Conservation (phyloP, 805 yeast genomes). For the Metschnikowia cerradonensis region DNA sequence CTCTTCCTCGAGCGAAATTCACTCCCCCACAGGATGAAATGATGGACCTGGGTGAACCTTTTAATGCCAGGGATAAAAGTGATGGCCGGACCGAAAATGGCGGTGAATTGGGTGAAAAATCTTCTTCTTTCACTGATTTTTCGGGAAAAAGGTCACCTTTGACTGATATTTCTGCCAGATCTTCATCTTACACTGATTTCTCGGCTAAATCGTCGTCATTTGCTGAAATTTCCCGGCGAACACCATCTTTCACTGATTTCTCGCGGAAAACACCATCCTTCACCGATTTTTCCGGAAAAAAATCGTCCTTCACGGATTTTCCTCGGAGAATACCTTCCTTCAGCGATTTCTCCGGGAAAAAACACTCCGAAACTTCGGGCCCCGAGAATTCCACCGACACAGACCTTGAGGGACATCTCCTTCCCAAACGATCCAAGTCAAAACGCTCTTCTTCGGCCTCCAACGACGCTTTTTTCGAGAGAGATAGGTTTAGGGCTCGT, state of each 20-base stretch:
- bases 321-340: not conserved
- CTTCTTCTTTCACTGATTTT: not conserved
- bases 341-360: not conserved
- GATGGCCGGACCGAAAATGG: not conserved
- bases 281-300: not conserved
- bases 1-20: not conserved
- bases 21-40: not conserved
- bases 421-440: slow-evolving; percentile 7
- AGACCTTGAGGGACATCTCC: not conserved
- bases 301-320: not conserved
- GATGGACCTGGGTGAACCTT: not conserved
- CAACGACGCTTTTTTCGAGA: slow-evolving; percentile 36
- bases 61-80: not conserved
- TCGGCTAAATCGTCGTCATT: not conserved
- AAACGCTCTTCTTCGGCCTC: slow-evolving; percentile 39
- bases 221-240: not conserved
- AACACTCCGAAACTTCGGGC: not conserved
- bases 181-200: not conserved
- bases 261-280: not conserved
- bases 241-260: not conserved
- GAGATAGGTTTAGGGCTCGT: slow-evolving; percentile 41
- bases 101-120: not conserved
- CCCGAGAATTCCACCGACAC: not conserved
- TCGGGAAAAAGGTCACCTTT: not conserved
- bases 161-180: not conserved